Evolutionary conservation across 2,329 filamentous ascomycete species (phyloP).

Genomic region (Didymosphaeria variabile): DNA sequence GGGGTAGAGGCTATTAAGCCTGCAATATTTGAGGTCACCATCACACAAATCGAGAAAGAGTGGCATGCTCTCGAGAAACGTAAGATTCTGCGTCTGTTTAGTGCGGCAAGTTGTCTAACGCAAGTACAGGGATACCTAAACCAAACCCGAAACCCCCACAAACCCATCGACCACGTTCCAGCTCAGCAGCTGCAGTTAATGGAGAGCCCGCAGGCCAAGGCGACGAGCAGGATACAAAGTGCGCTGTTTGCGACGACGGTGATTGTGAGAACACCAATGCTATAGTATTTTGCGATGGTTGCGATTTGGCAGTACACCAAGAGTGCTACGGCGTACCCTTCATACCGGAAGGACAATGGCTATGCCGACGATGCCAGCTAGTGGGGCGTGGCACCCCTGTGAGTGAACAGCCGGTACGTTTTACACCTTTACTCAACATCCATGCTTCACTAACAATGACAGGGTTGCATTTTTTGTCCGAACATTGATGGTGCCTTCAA

Average conservation of each 20-base stretch:
- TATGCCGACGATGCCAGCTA: conserved; percentile 95
- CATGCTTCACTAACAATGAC: conserved; percentile 28
- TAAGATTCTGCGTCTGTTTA: conserved; percentile 24
- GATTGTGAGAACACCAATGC: conserved; percentile 99
- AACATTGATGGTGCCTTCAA: conserved; percentile 99
- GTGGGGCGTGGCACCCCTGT: conserved; percentile 90
- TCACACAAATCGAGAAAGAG: conserved; percentile 99
- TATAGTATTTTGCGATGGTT: conserved; percentile 98
- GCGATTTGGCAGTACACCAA: conserved; percentile 96
- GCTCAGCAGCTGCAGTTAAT: conserved; percentile 93
- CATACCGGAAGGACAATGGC: conserved; percentile 98
- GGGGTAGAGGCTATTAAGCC: conserved; percentile 86
- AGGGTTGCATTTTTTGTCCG: conserved; percentile 90
- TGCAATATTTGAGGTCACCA: conserved; percentile 95
- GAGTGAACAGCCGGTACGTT: conserved; percentile 54
- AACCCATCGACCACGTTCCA: conserved; percentile 90
- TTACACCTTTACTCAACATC: neutral
- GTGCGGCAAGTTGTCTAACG: conserved; percentile 13
- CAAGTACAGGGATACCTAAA: conserved; percentile 75
- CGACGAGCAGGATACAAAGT: conserved; percentile 97
- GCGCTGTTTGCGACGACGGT: conserved; percentile 97
- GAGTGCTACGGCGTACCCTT: conserved; percentile 99
- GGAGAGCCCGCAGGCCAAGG: conserved; percentile 82
- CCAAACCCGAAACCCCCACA: conserved; percentile 96
- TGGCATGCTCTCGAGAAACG: conserved; percentile 96